phyloP scores from a whole-genome alignment of 345 rosid species.

The thale cress (Arabidopsis thaliana) region DNA sequence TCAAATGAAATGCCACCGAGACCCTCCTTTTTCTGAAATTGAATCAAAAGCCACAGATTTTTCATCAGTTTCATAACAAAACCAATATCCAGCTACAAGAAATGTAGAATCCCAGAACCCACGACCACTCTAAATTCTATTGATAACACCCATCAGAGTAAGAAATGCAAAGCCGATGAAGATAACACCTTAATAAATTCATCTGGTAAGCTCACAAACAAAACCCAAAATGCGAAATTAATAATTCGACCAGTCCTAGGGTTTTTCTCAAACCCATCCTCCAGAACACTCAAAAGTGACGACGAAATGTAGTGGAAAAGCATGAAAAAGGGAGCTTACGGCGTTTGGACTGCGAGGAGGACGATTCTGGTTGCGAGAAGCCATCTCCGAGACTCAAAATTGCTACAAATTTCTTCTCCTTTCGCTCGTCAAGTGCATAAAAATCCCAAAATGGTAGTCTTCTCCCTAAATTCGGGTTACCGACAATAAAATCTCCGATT shows the following conservation, averaged over 20 bases:
- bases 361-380: conserved; percentile 79
- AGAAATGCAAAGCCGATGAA: background rate
- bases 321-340: conserved; percentile 45
- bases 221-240: background rate
- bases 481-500: background rate
- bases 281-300: background rate
- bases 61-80: background rate
- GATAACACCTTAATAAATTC: background rate
- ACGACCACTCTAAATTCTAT: conserved; percentile 9
- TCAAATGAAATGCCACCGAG: conserved; percentile 58
- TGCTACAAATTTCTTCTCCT: background rate
- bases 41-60: background rate
- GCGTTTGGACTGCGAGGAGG: conserved; percentile 74
- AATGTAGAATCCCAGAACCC: background rate
- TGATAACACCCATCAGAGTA: background rate
- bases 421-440: background rate
- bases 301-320: background rate
- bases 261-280: background rate
- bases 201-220: background rate
- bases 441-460: conserved; percentile 5
- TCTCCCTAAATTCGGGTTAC: background rate
- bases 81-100: background rate
- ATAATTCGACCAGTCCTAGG: background rate
- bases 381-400: conserved; percentile 43
- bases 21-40: conserved; percentile 59